Percentiles rank a stretch among this genome's conserved stretches.
Conservation (phyloP, 2,329 filamentous ascomycete species). For the Colletotrichum gigasporum region DNA sequence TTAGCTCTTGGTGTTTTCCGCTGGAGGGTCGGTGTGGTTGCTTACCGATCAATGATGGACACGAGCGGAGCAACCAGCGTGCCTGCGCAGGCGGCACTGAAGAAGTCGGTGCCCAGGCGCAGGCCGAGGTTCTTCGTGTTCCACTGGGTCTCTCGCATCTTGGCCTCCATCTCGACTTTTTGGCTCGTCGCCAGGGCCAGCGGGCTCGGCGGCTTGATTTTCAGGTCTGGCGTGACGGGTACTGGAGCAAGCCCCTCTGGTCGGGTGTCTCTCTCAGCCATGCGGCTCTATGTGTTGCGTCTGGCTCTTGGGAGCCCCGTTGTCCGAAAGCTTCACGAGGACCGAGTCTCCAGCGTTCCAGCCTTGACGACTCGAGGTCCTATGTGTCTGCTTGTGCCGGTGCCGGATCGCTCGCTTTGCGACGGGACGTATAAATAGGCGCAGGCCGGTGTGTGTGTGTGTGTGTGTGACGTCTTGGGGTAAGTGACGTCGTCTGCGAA, state of each 20-base stretch:
- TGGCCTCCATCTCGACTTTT: slow-evolving; percentile 33
- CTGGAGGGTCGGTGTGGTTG: neutral
- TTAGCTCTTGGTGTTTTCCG: neutral
- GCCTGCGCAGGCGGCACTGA: slow-evolving; percentile 77
- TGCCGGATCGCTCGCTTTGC: slow-evolving; percentile 17
- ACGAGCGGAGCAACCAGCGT: slow-evolving; percentile 84
- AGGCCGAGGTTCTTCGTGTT: slow-evolving; percentile 78
- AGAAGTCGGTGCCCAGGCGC: slow-evolving; percentile 73
- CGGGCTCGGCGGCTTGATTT: slow-evolving; percentile 39
- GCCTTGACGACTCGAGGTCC: too few species aligned
- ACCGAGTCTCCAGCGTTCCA: too few species aligned
- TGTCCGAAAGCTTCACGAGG: neutral
- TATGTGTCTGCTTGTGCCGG: neutral
- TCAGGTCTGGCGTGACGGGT: slow-evolving; percentile 24
- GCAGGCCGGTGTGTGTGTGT: too few species aligned
- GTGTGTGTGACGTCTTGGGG: slow-evolving; percentile 22
- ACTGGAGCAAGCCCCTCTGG: slow-evolving; percentile 25
- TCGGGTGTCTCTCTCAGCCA: slow-evolving; percentile 27
- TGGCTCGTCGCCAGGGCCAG: slow-evolving; percentile 41
- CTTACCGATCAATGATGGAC: slow-evolving; percentile 85
- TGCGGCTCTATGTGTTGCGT: neutral
- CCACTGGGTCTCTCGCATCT: slow-evolving; percentile 55
- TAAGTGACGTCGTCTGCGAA: slow-evolving; percentile 21
- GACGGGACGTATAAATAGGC: slow-evolving; percentile 6
- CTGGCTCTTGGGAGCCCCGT: neutral